Evolutionary conservation across 495 filamentous ascomycete genomes (phyloP).

Genomic region (Opeltia flavorubescens): DNA sequence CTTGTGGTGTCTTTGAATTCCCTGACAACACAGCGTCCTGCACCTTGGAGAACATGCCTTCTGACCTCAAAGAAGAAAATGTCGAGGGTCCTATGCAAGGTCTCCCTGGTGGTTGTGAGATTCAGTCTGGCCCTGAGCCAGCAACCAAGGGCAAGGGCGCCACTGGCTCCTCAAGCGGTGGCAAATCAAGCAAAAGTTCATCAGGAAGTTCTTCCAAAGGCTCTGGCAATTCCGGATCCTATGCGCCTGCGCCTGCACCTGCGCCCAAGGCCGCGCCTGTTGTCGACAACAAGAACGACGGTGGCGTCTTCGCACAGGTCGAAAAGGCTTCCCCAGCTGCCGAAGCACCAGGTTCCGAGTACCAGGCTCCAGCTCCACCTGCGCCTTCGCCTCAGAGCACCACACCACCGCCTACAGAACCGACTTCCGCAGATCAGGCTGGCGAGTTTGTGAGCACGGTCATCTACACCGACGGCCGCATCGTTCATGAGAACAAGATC

Average conservation of each 20-base stretch:
- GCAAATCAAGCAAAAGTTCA: no score
- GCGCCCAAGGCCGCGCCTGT: not conserved
- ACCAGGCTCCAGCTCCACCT: not conserved
- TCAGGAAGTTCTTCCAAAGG: no score
- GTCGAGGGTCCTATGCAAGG: conserved; percentile 22
- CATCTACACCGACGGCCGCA: not conserved
- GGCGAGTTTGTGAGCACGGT: not conserved
- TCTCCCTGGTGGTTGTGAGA: conserved; percentile 37
- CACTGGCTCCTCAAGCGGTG: not conserved
- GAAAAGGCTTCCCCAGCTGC: no score
- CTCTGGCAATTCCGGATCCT: no score
- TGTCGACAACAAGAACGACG: not conserved
- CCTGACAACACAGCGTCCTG: conserved; percentile 27
- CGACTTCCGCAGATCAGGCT: not conserved
- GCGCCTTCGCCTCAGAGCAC: no score
- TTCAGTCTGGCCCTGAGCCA: conserved; percentile 38
- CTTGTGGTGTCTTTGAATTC: conserved; percentile 46
- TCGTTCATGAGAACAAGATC: not conserved
- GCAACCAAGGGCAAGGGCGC: conserved; percentile 18
- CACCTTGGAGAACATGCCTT: conserved; percentile 31
- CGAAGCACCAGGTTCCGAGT: no score
- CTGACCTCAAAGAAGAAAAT: conserved; percentile 24
- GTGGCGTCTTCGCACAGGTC: not conserved
- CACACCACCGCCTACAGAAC: no score
- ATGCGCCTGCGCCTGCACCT: not conserved